Base-by-base conservation (phyloP, 1,139 yeast species). In the Yamadazyma siamensis region DNA sequence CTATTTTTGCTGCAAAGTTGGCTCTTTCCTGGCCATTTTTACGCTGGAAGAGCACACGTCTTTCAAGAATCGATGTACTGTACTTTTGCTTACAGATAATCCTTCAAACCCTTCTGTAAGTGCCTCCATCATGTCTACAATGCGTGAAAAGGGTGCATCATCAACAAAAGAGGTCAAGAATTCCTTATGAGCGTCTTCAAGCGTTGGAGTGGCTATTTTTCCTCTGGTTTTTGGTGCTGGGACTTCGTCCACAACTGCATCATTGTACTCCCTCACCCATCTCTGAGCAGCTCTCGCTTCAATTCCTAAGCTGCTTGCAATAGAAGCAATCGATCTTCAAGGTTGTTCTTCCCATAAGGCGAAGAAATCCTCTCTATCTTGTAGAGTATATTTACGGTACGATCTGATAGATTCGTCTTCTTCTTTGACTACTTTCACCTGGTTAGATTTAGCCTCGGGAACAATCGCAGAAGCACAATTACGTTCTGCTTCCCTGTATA, bases 201-300 rank as follows among this genome's bases (percentile, higher is more conserved):
- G 36, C 25, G 30, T 36, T 23, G 38, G 32, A 18, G 23, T 34
- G 25, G 31, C 25, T 16, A 23, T 19, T 16, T 25, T 31, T 23
- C 37, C 36, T 19, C 32, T 38, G 12, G 28, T 31, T 27, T 33
- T 39, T 19, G 38, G 32, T n/a, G 25, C 21, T 4, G 43, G 41
- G n/a, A 36, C 24, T 19, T 37, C 35, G 4, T 26, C 41, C 10
- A 15, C 31, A 17, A 20, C 32, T 13, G 32, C 23, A 21, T 39
- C 39, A 20, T 31, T 13, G 32, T 22, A 21, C 37, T 37, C 36
- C 9, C 7, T 10, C 20, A 18, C 9, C 20, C 10, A 7, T 22
- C 23, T 28, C 25, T 28, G 26, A n/a, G 23, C 26, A 28, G 16
- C 15, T 13, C 31, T 15, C 12, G 26, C 23, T 17, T 23, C 19